Evolutionary conservation across 1,284 basidiomycete genomes (phyloP), one percentile per base, ranked within the genome.

Genomic region (Schizophyllum amplum): DNA sequence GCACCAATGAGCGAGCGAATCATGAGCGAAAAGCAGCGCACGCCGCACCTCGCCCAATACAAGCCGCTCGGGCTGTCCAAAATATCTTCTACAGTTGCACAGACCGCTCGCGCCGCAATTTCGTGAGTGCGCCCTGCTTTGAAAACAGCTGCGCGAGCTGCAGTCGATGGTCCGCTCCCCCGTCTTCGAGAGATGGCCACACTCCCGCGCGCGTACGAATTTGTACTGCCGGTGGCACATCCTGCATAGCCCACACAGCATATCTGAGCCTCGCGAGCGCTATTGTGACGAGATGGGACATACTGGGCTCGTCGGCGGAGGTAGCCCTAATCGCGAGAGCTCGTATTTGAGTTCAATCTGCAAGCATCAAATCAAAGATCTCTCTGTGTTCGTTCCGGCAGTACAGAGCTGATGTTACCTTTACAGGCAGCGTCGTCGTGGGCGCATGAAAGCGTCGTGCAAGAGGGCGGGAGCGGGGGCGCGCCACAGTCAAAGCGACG

Each of bases 201-300:
- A 89, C 42, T 55, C 68, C 24, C 65, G 69, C 61, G 75, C 78
- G 65, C 72, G 75, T 59, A 68, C 71, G 68, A 86, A 80, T 63
- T 70, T 74, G 65, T 87, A 77, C 57, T 72, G 73, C 60, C 84
- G 78, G 69, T 83, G 79, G 73, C 86, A 87, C 85, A 87, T 87
- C 63, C 65, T 65, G 55, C 52, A 54, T 67, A 66, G 64, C 68
- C 70, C 61, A 65, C 63, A 62, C 57, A 57, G 52, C 60, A 62
- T 52, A 56, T 65, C 64, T n/a, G n/a, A n/a, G n/a, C n/a, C n/a
- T n/a, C n/a, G n/a, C n/a, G 62, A 61, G 60, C 62, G 64, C 61
- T 65, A 42, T 66, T 61, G 60, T 54, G 42, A 55, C 63, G 55
- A 61, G 62, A 68, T 68, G 65, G 69, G 73, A 67, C 67, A 70